Percentiles rank a stretch among this genome's conserved stretches.
These are phyloP conservation scores for Anethum foeniculum DNA, from an alignment of 140 eudicot species.

Conservation along the genomic window DNA sequence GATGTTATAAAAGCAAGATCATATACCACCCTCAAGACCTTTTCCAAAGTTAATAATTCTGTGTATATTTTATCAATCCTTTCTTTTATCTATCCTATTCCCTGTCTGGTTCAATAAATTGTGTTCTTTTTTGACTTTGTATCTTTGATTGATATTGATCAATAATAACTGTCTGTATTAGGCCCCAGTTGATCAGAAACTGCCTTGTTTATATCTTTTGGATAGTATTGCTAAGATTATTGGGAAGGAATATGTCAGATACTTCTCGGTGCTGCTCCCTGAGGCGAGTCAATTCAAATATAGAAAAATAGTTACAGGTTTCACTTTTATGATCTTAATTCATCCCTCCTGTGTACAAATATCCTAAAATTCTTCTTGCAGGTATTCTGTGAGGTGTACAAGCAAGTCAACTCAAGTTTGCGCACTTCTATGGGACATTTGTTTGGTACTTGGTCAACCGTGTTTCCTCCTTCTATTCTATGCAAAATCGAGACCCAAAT, in stretches of 20 bases:
- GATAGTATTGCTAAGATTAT: slow-evolving; percentile 96
- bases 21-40: not conserved
- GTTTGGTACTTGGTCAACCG: slow-evolving; percentile 88
- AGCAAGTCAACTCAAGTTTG: slow-evolving; percentile 66
- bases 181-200: slow-evolving; percentile 81
- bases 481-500: slow-evolving; percentile 60
- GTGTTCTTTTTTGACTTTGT: not conserved
- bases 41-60: not conserved
- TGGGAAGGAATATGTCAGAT: slow-evolving; percentile 65
- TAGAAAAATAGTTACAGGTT: not conserved
- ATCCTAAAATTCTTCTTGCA: slow-evolving; percentile 17
- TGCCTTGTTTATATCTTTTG: slow-evolving; percentile 86
- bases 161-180: slow-evolving; percentile 21
- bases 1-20: not conserved
- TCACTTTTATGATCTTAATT: slow-evolving; percentile 2
- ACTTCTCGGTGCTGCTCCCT: slow-evolving; percentile 75
- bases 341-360: not conserved
- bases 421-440: slow-evolving; percentile 86
- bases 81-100: not conserved
- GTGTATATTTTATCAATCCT: not conserved
- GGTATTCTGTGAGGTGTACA: slow-evolving; percentile 86
- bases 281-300: slow-evolving; percentile 48
- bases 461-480: slow-evolving; percentile 72
- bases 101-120: not conserved
- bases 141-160: not conserved